Conservation (phyloP, 768 basidiomycete species). For the Mycena vulgaris region DNA sequence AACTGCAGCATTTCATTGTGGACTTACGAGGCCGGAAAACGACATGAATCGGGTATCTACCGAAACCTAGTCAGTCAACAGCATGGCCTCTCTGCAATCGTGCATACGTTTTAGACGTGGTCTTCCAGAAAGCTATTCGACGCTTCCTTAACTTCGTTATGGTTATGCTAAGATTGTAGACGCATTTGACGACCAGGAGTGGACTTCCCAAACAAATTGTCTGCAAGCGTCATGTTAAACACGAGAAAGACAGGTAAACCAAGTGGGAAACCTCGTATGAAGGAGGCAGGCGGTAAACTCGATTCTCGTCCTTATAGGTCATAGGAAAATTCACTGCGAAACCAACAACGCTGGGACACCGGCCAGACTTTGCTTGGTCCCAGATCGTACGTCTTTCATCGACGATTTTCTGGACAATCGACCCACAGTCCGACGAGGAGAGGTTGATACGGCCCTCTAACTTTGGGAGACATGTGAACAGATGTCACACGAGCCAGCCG, state of each 20-base stretch:
- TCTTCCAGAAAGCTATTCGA: constrained; percentile 25
- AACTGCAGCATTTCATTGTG: too few species aligned
- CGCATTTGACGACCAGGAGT: constrained; percentile 50
- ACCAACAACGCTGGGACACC: constrained; percentile 57
- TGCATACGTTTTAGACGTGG: constrained; percentile 52
- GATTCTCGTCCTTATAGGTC: constrained; percentile 49
- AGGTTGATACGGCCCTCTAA: constrained; percentile 54
- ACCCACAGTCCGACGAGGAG: constrained; percentile 54
- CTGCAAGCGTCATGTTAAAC: neutral
- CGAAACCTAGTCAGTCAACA: constrained; percentile 9
- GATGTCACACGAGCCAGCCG: neutral
- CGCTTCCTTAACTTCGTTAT: constrained; percentile 38
- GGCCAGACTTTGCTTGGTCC: constrained; percentile 41
- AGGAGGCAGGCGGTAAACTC: constrained; percentile 53
- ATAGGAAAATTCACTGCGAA: constrained; percentile 55
- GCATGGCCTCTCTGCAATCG: too few species aligned
- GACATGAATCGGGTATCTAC: constrained; percentile 25
- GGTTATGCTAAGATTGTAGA: constrained; percentile 52
- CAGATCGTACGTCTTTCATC: constrained; percentile 51
- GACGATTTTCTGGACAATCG: constrained; percentile 46
- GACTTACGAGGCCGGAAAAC: constrained; percentile 35
- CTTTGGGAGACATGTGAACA: constrained; percentile 38
- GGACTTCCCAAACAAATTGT: constrained; percentile 32
- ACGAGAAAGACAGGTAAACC: neutral
- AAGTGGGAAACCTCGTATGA: constrained; percentile 50